Percentiles rank a stretch among this genome's conserved stretches.
These are phyloP conservation scores for Lactarius vividus DNA, from an alignment of 768 basidiomycete species.

Conservation along the genomic window DNA sequence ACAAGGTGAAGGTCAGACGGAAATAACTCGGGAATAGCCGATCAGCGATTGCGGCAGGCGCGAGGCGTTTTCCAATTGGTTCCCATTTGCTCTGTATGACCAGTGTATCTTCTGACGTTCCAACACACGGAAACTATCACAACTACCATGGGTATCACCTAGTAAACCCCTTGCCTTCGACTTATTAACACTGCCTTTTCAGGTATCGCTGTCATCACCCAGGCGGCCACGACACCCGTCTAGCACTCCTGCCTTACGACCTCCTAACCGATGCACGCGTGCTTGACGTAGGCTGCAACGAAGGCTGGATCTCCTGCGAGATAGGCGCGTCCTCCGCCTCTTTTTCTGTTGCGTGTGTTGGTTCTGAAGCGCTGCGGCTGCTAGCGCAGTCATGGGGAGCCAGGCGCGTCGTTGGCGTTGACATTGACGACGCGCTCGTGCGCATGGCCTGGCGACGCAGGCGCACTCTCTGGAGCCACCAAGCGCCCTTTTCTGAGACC, in stretches of 20 bases:
- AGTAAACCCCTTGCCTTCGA: no score
- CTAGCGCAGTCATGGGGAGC: conserved; percentile 66
- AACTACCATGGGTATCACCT: conserved; percentile 25
- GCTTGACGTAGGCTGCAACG: conserved; percentile 25
- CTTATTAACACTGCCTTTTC: no score
- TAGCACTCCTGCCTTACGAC: conserved; percentile 49
- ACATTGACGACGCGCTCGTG: conserved; percentile 75
- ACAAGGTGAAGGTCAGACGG: no score
- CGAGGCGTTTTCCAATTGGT: no score
- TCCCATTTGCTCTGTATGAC: conserved; percentile 1
- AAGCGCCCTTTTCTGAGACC: conserved; percentile 40
- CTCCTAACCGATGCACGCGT: conserved; percentile 15
- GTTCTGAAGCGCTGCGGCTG: background rate
- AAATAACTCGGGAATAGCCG: no score
- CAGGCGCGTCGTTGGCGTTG: conserved; percentile 72
- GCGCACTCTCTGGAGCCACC: conserved; percentile 67
- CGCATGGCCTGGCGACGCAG: conserved; percentile 72
- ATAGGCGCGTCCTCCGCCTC: conserved; percentile 29
- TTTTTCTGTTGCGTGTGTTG: background rate
- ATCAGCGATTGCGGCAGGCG: no score
- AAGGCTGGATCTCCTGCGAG: conserved; percentile 21
- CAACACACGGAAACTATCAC: conserved; percentile 28
- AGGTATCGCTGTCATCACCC: conserved; percentile 24
- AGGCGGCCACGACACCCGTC: conserved; percentile 51
- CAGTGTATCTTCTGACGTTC: conserved; percentile 11